Conservation (phyloP, 2,329 filamentous ascomycete species). For the Cylindrodendrum hubeiense region DNA sequence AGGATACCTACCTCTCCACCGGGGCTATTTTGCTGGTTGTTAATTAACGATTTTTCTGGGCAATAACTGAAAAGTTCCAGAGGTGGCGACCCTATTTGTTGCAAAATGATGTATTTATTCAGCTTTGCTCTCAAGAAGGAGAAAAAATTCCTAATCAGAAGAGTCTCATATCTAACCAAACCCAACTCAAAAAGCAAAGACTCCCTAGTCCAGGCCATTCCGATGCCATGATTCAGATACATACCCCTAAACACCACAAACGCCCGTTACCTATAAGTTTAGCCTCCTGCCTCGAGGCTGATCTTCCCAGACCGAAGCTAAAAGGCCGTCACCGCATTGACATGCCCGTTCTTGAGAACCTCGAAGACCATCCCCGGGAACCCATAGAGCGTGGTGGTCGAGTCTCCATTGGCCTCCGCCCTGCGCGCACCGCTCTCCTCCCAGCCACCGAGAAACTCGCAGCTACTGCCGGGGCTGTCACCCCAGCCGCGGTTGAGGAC, state of each 20-base stretch:
- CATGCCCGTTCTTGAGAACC: conserved; percentile 90
- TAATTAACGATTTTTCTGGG: conserved; percentile 8
- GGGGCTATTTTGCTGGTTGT: conserved; percentile 2
- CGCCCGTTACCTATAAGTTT: conserved; percentile 12
- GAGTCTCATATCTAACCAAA: neutral
- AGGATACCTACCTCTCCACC: conserved; percentile 19
- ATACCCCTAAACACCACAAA: conserved; percentile 30
- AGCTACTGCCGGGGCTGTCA: conserved; percentile 90
- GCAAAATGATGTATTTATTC: neutral
- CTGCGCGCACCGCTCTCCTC: conserved; percentile 76
- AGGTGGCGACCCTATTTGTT: neutral
- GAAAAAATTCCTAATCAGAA: neutral
- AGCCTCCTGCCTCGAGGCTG: neutral
- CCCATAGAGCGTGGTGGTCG: conserved; percentile 87
- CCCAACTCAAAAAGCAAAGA: neutral
- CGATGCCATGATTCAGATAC: neutral
- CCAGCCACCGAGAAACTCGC: conserved; percentile 87
- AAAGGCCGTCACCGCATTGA: conserved; percentile 91
- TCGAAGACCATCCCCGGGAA: conserved; percentile 97
- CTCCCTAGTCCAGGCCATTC: neutral
- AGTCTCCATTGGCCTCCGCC: conserved; percentile 67
- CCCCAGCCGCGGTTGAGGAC: conserved; percentile 92
- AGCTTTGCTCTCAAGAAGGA: neutral
- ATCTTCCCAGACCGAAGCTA: conserved; percentile 51
- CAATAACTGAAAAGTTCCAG: neutral